phyloP scores from a whole-genome alignment of 805 yeast species.

The Candida rishiriensis region DNA sequence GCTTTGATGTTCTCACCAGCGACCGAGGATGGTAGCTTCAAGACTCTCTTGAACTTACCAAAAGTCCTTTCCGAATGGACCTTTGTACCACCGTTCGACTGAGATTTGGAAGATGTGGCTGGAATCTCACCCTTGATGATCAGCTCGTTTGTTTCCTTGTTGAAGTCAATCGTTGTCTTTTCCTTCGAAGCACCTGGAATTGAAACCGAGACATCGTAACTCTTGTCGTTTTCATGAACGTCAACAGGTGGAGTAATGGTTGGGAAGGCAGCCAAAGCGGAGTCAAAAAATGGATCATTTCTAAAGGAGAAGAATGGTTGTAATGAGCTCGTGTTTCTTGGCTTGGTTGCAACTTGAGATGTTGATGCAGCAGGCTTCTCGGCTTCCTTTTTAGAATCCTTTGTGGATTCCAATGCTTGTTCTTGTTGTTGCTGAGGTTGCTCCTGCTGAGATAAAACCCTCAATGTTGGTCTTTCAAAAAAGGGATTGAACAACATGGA shows the following conservation, averaged over 20 bases:
- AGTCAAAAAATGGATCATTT: constrained; percentile 15
- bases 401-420: constrained; percentile 4
- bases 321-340: constrained; percentile 23
- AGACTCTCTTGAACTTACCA: constrained; percentile 35
- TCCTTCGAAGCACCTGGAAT: constrained; percentile 47
- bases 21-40: constrained; percentile 38
- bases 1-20: constrained; percentile 44
- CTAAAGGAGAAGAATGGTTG: constrained; percentile 25
- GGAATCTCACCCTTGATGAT: constrained; percentile 41
- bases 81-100: constrained; percentile 7
- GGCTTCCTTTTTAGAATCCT: constrained; percentile 1
- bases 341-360: constrained; percentile 1
- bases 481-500: constrained; percentile 29
- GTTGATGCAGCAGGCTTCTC: constrained; percentile 1
- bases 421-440: constrained; percentile 1
- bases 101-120: constrained; percentile 4
- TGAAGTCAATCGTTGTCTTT: constrained; percentile 40
- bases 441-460: constrained; percentile 1
- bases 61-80: constrained; percentile 19
- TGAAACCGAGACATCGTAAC: constrained; percentile 38
- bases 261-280: neutral
- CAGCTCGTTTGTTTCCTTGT: constrained; percentile 40
- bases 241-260: constrained; percentile 40
- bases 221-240: constrained; percentile 38
- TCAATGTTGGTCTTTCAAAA: constrained; percentile 10